Conservation (phyloP, 306 rosid species). For the Sesbania bispinosa region DNA sequence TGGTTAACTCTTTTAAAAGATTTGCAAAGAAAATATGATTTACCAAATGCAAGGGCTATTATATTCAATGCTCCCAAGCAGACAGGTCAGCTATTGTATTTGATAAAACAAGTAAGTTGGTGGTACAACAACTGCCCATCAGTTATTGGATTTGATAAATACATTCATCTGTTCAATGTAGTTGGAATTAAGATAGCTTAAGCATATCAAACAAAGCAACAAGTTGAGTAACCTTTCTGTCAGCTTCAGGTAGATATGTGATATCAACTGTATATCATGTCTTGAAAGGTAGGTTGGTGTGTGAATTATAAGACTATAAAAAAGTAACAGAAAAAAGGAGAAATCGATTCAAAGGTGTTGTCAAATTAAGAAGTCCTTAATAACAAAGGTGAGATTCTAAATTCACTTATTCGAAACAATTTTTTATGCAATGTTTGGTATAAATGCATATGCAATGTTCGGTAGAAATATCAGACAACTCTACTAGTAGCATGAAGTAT, state of each 20-base stretch:
- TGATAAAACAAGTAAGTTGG: constrained; percentile 82
- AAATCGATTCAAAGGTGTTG: no score
- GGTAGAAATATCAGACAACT: no score
- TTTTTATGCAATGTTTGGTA: no score
- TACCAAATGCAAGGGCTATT: constrained; percentile 93
- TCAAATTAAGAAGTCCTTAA: no score
- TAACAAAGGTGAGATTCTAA: no score
- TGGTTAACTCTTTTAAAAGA: background rate
- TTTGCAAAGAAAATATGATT: constrained; percentile 21
- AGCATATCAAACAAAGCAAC: constrained; percentile 30
- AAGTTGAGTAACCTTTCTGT: constrained; percentile 63
- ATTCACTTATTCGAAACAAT: no score
- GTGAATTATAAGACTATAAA: no score
- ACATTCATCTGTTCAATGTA: constrained; percentile 26
- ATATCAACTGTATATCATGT: no score
- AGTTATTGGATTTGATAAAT: constrained; percentile 27
- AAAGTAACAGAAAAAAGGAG: no score
- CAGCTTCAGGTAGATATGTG: constrained; percentile 96
- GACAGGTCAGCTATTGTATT: constrained; percentile 89
- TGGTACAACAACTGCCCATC: constrained; percentile 65
- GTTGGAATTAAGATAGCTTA: constrained; percentile 23
- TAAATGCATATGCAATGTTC: no score
- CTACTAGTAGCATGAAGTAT: background rate
- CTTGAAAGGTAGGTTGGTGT: no score
- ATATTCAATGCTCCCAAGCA: constrained; percentile 89